These are phyloP conservation scores for Puccinia triticina DNA, from an alignment of 1,284 basidiomycete genomes.

Conservation along the genomic window DNA sequence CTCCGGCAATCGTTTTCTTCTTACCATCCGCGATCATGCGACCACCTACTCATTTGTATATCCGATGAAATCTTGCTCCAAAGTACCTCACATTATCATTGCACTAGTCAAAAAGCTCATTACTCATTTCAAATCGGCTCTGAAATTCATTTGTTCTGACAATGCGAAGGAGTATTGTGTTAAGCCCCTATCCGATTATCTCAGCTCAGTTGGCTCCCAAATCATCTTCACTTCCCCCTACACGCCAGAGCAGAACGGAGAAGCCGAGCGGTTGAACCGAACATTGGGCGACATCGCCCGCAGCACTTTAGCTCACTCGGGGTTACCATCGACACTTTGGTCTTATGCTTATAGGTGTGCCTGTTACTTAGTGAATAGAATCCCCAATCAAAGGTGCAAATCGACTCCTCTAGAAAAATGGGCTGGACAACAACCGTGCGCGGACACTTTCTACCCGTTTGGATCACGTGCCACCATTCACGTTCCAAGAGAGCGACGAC, in stretches of 20 bases:
- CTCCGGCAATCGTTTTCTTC: too few relatives aligned
- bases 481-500: constrained; percentile 8
- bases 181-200: neutral
- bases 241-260: constrained; percentile 17
- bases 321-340: neutral
- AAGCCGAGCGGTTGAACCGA: constrained; percentile 18
- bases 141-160: neutral
- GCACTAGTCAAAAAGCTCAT: neutral
- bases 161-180: neutral
- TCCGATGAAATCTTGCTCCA: neutral
- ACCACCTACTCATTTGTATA: too few relatives aligned
- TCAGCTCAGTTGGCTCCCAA: neutral
- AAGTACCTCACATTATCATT: neutral
- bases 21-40: too few relatives aligned
- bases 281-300: constrained; percentile 22
- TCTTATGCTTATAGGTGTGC: constrained; percentile 14
- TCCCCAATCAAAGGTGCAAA: neutral
- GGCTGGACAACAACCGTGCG: neutral
- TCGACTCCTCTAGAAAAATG: neutral
- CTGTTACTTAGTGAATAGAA: neutral
- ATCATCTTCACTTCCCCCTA: constrained; percentile 1
- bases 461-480: neutral
- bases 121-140: neutral
- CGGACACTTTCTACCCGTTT: neutral
- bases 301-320: neutral